phyloP scores from a whole-genome alignment of 805 yeast species.

The Ogataea nakhonphanomensis region DNA sequence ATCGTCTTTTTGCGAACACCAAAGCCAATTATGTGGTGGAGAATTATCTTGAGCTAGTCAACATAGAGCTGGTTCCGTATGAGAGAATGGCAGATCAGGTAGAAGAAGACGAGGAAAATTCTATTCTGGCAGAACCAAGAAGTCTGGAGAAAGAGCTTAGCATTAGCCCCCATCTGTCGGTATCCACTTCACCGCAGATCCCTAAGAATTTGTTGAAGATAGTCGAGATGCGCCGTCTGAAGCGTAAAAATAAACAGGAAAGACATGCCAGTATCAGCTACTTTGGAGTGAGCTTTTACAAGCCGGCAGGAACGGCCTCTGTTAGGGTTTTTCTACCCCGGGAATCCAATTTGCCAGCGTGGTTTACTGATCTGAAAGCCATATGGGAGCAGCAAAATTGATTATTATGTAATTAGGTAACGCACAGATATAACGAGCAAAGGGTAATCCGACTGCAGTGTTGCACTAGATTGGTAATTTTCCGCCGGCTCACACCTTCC shows the following conservation, averaged over 20 bases:
- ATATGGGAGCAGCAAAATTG: conserved; percentile 52
- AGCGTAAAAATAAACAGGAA: conserved; percentile 24
- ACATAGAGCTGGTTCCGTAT: conserved; percentile 46
- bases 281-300: conserved; percentile 27
- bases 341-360: conserved; percentile 62
- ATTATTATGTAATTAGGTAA: too few species aligned
- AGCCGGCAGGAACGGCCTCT: conserved; percentile 21
- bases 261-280: conserved; percentile 2
- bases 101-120: conserved; percentile 8
- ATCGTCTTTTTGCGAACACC: conserved; percentile 66
- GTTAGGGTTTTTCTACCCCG: conserved; percentile 47
- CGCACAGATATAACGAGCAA: neutral
- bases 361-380: conserved; percentile 68
- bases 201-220: conserved; percentile 56
- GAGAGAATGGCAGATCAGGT: conserved; percentile 23
- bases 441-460: too few species aligned
- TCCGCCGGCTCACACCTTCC: conserved; percentile 2
- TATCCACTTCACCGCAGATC: conserved; percentile 67
- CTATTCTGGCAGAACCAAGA: conserved; percentile 1
- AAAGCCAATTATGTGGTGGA: conserved; percentile 78
- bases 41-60: conserved; percentile 72
- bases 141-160: conserved; percentile 8
- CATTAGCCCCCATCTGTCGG: conserved; percentile 32
- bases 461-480: neutral
- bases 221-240: conserved; percentile 48